Evolutionary conservation across 768 basidiomycete genomes (phyloP), one percentile per base, ranked within the genome.

Genomic region (Hysterangium stoloniferum): DNA sequence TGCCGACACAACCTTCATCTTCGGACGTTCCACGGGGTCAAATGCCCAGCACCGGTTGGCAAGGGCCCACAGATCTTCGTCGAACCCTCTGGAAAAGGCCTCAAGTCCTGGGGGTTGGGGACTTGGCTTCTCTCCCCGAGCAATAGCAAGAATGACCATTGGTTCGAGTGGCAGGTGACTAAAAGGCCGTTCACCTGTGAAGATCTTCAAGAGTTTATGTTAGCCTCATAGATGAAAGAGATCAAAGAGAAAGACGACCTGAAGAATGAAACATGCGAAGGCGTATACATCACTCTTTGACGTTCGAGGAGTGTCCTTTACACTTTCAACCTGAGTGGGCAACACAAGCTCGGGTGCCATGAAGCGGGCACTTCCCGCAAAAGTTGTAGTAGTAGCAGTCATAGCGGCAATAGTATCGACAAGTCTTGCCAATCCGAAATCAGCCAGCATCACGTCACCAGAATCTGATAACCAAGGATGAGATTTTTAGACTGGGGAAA

Each of bases 271-370:
- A 53, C 64, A 67, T 8, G 57, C 67, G 52, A 68, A 67, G 2
- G 67, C 60, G 55, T 63, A 68, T 2, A 67, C 59, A 50, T 69
- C 66, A 33, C 59, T 67, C 5, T 54, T 57, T 22, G 56, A 48
- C 6, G 68, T 66, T 32, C 64, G 54, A 12, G 54, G 25, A 2
- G 54, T 46, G 33, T 62, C 62, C 8, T 19, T 27, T 13, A 22
- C 43, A 6, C 43, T n/a, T 4, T 45, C 43, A 19, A 15, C 13
- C 11, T 45, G 12, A 2, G 25, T 31, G 3, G 67, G 66, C 36
- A 62, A 53, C n/a, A 64, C 60, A 12, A 69, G 55, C 53, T 69
- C 68, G 7, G 68, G 68, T 1, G 66, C 64, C 66, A 65, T 69
- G 64, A 66, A 69, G n/a, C 64, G 46, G 6, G 59, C 53, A 19